Base-by-base conservation (phyloP, 768 basidiomycete genomes). In the Mrakia frigida region DNA sequence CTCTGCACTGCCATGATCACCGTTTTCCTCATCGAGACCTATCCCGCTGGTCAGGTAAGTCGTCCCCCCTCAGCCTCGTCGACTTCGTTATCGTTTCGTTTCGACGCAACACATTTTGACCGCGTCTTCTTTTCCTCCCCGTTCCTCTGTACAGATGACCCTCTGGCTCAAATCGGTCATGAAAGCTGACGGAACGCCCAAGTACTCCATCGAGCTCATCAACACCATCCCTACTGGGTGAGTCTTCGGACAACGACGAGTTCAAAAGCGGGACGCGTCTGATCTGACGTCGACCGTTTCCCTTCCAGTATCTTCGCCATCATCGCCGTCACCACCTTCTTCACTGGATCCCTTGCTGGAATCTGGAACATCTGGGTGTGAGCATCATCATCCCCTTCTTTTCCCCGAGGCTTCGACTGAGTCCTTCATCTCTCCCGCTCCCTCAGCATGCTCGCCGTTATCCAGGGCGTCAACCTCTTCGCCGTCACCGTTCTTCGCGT, bases 251-350 rank as follows among this genome's bases (percentile, higher is more conserved):
- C n/a, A n/a, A n/a, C n/a, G n/a, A n/a, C n/a, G n/a, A n/a, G 46
- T 50, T 50, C 46, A 21, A 50, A 6, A 16, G 16, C n/a, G n/a
- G n/a, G n/a, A n/a, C n/a, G n/a, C n/a, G n/a, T n/a, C n/a, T n/a
- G n/a, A n/a, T n/a, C n/a, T n/a, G n/a, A n/a, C n/a, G n/a, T n/a
- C n/a, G n/a, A n/a, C n/a, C n/a, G n/a, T 9, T 21, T 50, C 11
- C 9, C 46, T 50, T 50, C 18, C 16, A 50, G 35, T 18, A 75
- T 75, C 52, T 63, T 65, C 14, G 74, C 74, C 65, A 69, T 75
- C 74, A 75, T 69, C 53, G 65, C 65, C 35, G 63, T 75, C 50
- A 75, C 74, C n/a, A 75, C 74, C 31, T 75, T 68, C 65, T 50
- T 75, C 23, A 52, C 74, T 11, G 63, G 74, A 1, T 52, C 46